Conservation (phyloP, 306 rosid species). For the Adenanthera pavonina region DNA sequence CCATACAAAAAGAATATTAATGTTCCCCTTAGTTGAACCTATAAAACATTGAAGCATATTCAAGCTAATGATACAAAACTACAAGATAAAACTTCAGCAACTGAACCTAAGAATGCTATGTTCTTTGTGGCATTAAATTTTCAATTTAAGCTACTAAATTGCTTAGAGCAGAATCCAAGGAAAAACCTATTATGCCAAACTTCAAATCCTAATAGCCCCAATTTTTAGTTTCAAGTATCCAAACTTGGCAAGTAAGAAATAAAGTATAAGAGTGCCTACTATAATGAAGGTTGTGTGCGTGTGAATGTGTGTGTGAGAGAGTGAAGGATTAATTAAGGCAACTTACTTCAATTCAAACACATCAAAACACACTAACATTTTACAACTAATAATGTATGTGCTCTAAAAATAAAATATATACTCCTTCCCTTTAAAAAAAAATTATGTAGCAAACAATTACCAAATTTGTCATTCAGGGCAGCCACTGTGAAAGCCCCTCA, state of each 20-base stretch:
- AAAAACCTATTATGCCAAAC: not conserved
- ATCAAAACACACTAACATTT: not conserved
- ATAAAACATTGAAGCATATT: not conserved
- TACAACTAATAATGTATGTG: not conserved
- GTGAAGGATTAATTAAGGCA: not conserved
- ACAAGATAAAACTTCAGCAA: not conserved
- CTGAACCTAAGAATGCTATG: not conserved
- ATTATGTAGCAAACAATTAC: slow-evolving; percentile 39
- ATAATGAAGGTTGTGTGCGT: not conserved
- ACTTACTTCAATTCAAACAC: not conserved
- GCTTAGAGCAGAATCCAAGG: not conserved
- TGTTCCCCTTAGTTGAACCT: not conserved
- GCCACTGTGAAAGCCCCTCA: slow-evolving; percentile 81
- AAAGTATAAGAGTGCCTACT: not conserved
- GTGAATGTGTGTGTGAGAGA: too few species aligned
- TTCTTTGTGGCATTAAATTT: not conserved
- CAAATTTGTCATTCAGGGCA: slow-evolving; percentile 84
- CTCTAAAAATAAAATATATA: not conserved
- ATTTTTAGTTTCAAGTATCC: not conserved
- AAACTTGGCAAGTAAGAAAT: not conserved
- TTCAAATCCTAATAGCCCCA: not conserved
- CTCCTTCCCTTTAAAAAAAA: not conserved
- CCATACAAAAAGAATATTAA: not conserved
- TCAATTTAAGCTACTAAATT: not conserved
- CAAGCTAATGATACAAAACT: not conserved